Base-by-base conservation (phyloP, 352 stramenopile species). In the Lagenidium giganteum region DNA sequence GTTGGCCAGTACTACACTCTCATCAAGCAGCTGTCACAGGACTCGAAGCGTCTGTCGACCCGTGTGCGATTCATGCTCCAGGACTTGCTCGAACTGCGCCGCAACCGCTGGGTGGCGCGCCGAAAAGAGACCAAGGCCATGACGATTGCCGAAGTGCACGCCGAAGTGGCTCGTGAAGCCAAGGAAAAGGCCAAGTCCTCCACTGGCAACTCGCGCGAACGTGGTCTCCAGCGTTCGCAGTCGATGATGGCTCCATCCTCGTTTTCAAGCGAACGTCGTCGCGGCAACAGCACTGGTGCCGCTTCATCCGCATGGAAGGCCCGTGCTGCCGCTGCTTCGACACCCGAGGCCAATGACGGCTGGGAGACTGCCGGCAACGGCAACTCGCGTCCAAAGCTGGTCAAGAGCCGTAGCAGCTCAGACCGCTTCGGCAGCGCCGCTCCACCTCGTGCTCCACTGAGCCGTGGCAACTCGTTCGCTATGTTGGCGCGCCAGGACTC, bases 41-140 rank as follows among this genome's bases (percentile, higher is more conserved):
- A 87, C 39, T 67, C 68, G 8, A 69, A 68, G 44, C 66, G 89
- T 38, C 58, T 92, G 16, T 87, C 67, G 30, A 89, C 80, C 30
- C 76, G 80, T 30, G 69, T 92, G 36, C 80, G 80, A 27, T 92
- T 92, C 56, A 88, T 92, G 76, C 61, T 92, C 13, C 80, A 89
- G 46, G 80, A 92, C 29, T 32, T 92, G 45, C 60, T 89, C 5
- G 80, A 92, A 9, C 32, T 92, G 47, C 76, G 80, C n/a, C 57
- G 69, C 20, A 88, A 88, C 57, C 76, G 74, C 21, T 92, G 76
- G 68, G 66, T 88, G 14, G 63, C 76, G 6, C 67, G 80, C 24
- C 72, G 78, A 17, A 87, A 92, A 50, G 80, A 92, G 56, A 75
- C 72, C 12, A 89, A 89, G 61, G 80, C 80, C 13, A 92, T 86